Evolutionary conservation across 1,284 basidiomycete genomes (phyloP), one percentile per base, ranked within the genome.

Genomic region (Takashimella tepidaria): DNA sequence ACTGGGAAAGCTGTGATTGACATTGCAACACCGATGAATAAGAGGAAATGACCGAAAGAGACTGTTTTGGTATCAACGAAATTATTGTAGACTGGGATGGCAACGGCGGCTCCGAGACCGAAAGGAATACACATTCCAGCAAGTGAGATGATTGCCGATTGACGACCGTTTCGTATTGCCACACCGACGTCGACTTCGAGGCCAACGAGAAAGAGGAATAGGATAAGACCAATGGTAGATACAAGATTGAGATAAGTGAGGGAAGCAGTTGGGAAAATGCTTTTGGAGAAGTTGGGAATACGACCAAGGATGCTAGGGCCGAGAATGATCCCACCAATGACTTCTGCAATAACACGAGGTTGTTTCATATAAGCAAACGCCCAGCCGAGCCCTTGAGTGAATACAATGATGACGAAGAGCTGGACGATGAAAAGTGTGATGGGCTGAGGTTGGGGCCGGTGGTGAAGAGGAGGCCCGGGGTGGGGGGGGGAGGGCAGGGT

Each of bases 1-100:
- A 98, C 93, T 0, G 82, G 89, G 72, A 95, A 95, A 0, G 92
- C 92, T 0, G 92, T 97, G 73, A 97, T 97, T 2, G 87, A 86
- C 76, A 86, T 91, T 0, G 92, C 77, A 16, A 95, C 89, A 47
- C 91, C 90, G 41, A 89, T 85, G 74, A 97, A 98, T 42, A 98
- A 84, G 80, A 98, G 83, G 74, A 98, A 98, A 69, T 96, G 82
- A 1, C 89, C 86, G 71, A 89, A 84, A 43, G 84, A 77, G 53
- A 87, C 82, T 44, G 73, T 77, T 3, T 66, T 54, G 0, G 73
- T 65, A 61, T 85, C 80, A 66, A 95, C 86, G 74, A 93, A 95
- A 41, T 59, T 57, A 3, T 81, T 69, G 77, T 95, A 98, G 27
- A 98, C 70, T 1, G 89, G 85, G 2, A 86, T 81, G 0, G 91